Conservation (phyloP, 768 basidiomycete genomes). For the Mycena alexandri region DNA sequence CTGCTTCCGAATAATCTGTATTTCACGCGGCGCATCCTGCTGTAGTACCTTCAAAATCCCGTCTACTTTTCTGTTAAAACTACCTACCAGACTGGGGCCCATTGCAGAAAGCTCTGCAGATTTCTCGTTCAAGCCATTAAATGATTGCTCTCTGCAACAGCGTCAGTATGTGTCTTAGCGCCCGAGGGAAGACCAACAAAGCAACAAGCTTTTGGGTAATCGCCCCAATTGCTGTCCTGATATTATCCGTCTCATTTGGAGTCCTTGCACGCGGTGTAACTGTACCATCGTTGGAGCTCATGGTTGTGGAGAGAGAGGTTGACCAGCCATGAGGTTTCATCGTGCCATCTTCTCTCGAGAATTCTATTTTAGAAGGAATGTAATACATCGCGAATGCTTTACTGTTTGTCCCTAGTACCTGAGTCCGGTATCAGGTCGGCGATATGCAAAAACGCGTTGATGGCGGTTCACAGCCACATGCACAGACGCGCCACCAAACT, state of each 20-base stretch:
- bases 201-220: constrained; percentile 33
- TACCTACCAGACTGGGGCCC: constrained; percentile 46
- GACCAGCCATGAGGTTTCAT: constrained; percentile 35
- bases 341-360: constrained; percentile 30
- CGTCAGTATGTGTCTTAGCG: neutral
- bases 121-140: constrained; percentile 48
- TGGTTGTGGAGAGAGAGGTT: constrained; percentile 6
- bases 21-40: constrained; percentile 30
- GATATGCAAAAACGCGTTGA: too few species aligned
- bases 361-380: constrained; percentile 7
- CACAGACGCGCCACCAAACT: constrained; percentile 5
- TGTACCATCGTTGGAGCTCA: constrained; percentile 36
- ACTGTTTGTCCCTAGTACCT: neutral
- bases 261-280: constrained; percentile 29
- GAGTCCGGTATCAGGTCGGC: too few species aligned
- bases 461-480: neutral
- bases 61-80: neutral
- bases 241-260: constrained; percentile 22
- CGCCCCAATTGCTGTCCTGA: constrained; percentile 25
- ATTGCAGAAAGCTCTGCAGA: constrained; percentile 44
- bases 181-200: constrained; percentile 35
- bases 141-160: constrained; percentile 39
- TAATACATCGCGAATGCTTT: neutral
- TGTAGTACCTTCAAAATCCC: constrained; percentile 2
- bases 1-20: constrained; percentile 41